phyloP scores from a whole-genome alignment of 441 rosid genomes.

The Pelargonium myrrhifolium region DNA sequence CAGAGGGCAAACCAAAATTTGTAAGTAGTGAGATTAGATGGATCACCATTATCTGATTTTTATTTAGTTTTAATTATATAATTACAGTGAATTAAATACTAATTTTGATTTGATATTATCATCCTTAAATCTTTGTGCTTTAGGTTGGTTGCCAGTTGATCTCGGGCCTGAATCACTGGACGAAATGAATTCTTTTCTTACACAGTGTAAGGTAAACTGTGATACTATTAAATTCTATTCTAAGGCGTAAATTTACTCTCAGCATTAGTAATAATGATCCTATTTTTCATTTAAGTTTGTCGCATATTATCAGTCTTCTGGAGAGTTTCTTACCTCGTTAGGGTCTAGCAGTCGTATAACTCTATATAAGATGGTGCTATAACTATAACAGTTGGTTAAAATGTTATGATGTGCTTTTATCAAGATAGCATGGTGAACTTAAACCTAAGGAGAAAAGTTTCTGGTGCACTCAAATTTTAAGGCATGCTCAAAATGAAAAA shows the following conservation, averaged over 20 bases:
- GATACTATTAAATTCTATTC: constrained; percentile 16
- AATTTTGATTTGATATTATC: constrained; percentile 6
- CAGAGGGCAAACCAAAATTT: neutral
- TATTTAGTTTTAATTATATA: neutral
- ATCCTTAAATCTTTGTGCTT: constrained; percentile 14
- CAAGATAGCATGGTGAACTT: constrained; percentile 1
- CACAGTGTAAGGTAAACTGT: constrained; percentile 47
- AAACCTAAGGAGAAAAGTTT: constrained; percentile 1
- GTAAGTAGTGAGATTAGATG: neutral
- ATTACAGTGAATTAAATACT: neutral
- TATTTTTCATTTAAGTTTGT: neutral
- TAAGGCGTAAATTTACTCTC: neutral
- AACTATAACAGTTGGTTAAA: neutral
- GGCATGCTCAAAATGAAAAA: neutral
- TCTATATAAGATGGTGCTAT: neutral
- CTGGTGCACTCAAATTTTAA: neutral
- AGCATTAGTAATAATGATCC: neutral
- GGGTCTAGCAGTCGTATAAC: neutral
- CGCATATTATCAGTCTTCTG: neutral
- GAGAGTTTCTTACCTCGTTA: neutral
- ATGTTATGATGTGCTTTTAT: neutral
- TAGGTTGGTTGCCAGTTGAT: constrained; percentile 68
- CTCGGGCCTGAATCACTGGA: constrained; percentile 54
- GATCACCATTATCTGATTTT: neutral
- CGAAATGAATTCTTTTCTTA: constrained; percentile 40